A percentile compares a stretch with the other conserved stretches of the same genome.
These are phyloP conservation scores for Fusarium sacchari DNA, from an alignment of 2,329 filamentous ascomycete species.

Conservation along the genomic window DNA sequence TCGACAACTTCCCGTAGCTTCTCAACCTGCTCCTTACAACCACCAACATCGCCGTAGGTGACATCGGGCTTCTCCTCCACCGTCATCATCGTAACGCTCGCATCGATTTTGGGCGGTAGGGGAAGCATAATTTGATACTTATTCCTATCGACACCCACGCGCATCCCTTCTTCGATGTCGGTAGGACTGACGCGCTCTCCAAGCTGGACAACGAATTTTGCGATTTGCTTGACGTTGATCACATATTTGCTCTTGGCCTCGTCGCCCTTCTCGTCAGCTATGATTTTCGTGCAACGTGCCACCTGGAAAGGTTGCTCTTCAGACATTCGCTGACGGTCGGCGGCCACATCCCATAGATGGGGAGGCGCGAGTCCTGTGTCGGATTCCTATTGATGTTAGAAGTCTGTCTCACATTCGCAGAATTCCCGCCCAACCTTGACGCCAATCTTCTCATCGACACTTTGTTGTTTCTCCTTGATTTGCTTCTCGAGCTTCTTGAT, in stretches of 20 bases:
- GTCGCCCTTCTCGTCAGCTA: constrained; percentile 91
- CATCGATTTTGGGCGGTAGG: constrained; percentile 97
- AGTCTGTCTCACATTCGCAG: not conserved
- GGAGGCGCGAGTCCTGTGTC: constrained; percentile 97
- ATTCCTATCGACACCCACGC: constrained; percentile 96
- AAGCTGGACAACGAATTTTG: constrained; percentile 98
- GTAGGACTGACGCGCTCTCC: constrained; percentile 97
- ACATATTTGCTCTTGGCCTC: constrained; percentile 99
- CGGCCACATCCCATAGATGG: constrained; percentile 98
- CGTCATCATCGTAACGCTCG: constrained; percentile 99
- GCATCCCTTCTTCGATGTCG: constrained; percentile 99
- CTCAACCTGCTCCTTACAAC: constrained; percentile 99
- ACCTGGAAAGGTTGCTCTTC: constrained; percentile 99
- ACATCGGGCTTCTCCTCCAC: constrained; percentile 99
- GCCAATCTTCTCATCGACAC: constrained; percentile 98
- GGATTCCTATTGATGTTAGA: constrained; percentile 76
- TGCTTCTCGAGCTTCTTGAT: constrained; percentile 98
- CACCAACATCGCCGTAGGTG: constrained; percentile 97
- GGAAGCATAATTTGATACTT: constrained; percentile 99
- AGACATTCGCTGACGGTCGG: constrained; percentile 97
- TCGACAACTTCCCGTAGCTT: constrained; percentile 98
- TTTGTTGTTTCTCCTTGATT: constrained; percentile 99
- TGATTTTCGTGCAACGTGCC: constrained; percentile 98
- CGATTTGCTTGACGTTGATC: constrained; percentile 99
- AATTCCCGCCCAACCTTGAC: constrained; percentile 67